phyloP scores from a whole-genome alignment of 352 stramenopile genomes.

The Globisporangium cylindrosporum region DNA sequence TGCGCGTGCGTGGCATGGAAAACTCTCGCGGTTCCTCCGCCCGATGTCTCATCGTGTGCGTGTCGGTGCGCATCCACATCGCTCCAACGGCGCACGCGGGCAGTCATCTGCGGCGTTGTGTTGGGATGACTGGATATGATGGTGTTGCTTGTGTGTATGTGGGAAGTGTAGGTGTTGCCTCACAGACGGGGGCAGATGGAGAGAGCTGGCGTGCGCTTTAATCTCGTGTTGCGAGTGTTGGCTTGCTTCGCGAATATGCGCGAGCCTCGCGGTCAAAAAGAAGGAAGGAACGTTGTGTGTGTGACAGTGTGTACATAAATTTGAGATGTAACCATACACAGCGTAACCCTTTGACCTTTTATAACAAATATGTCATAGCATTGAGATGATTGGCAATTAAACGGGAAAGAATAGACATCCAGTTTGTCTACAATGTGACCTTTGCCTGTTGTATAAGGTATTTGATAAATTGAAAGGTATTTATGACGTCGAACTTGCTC shows the following conservation, averaged over 20 bases:
- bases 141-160: background rate
- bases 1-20: slow-evolving; percentile 15
- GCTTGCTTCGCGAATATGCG: background rate
- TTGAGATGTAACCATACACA: background rate
- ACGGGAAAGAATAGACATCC: background rate
- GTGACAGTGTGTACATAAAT: background rate
- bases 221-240: background rate
- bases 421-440: background rate
- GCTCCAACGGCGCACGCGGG: slow-evolving; percentile 68
- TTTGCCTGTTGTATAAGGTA: background rate
- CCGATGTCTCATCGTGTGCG: background rate
- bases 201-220: no score
- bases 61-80: slow-evolving; percentile 51
- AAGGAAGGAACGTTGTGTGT: background rate
- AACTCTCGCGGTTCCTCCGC: background rate
- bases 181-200: no score
- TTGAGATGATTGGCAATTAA: background rate
- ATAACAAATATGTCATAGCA: background rate
- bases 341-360: background rate
- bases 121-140: background rate
- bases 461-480: background rate
- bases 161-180: background rate
- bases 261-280: background rate
- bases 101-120: slow-evolving; percentile 17
- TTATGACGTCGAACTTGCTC: background rate